Conservation (phyloP, 2,329 filamentous ascomycete genomes). For the Sporothrix euskadiensis region DNA sequence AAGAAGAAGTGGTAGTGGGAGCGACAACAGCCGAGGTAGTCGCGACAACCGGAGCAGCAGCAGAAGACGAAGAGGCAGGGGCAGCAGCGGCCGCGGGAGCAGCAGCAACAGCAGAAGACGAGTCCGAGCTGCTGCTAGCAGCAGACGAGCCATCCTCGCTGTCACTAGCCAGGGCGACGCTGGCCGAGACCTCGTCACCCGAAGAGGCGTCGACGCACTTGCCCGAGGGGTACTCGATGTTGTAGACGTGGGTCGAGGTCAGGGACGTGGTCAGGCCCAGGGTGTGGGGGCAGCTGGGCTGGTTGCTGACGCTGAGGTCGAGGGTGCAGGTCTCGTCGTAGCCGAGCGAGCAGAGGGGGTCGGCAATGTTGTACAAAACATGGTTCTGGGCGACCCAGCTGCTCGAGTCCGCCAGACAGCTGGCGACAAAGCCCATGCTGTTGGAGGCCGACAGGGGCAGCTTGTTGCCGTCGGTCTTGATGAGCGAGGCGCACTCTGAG, state of each 20-base stretch:
- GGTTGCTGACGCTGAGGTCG: conserved; percentile 45
- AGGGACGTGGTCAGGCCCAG: conserved; percentile 45
- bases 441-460: conserved; percentile 58
- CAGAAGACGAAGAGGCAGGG: background rate
- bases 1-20: conserved; percentile 14
- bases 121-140: background rate
- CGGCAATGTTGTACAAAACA: conserved; percentile 55
- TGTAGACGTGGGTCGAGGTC: conserved; percentile 48
- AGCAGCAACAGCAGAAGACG: background rate
- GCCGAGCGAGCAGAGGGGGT: conserved; percentile 52
- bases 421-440: conserved; percentile 56
- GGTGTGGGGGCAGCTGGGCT: conserved; percentile 51
- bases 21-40: background rate
- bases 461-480: conserved; percentile 51
- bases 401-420: conserved; percentile 46
- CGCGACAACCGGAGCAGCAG: background rate
- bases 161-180: conserved; percentile 14
- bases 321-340: conserved; percentile 54
- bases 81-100: background rate
- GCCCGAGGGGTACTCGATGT: conserved; percentile 55
- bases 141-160: background rate
- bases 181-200: conserved; percentile 31
- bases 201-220: conserved; percentile 42
- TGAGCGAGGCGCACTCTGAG: conserved; percentile 51
- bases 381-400: conserved; percentile 57